Percentiles rank a stretch among this genome's conserved stretches.
Conservation (phyloP, 1,139 yeast species). For the Debaryomycetaceae sp. region DNA sequence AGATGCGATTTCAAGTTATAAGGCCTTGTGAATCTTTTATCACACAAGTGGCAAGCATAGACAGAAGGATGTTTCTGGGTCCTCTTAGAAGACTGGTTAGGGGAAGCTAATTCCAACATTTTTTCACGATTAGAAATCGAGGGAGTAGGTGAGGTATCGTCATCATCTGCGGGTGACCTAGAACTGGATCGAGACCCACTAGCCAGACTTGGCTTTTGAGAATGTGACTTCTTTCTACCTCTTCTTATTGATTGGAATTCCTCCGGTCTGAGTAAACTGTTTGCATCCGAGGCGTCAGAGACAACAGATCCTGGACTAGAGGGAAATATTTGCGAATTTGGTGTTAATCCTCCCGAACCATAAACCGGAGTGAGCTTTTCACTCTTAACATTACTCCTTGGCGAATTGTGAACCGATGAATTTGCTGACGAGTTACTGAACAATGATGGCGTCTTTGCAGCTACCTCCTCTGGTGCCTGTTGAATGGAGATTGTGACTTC, state of each 20-base stretch:
- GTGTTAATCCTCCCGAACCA: constrained; percentile 11
- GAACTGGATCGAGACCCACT: constrained; percentile 17
- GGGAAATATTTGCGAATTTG: constrained; percentile 17
- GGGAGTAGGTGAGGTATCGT: constrained; percentile 7
- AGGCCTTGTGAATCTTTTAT: constrained; percentile 84
- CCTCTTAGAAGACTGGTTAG: constrained; percentile 48
- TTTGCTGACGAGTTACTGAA: constrained; percentile 41
- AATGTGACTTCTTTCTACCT: constrained; percentile 33
- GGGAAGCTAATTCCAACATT: constrained; percentile 60
- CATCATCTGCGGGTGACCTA: constrained; percentile 8
- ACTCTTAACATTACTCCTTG: constrained; percentile 6
- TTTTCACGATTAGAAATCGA: constrained; percentile 47
- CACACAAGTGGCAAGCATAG: constrained; percentile 82
- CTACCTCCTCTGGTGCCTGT: constrained; percentile 33
- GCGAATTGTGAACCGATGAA: constrained; percentile 25
- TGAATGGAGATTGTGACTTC: constrained; percentile 29
- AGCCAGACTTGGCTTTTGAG: constrained; percentile 16
- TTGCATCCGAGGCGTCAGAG: constrained; percentile 9
- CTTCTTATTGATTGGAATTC: constrained; percentile 29
- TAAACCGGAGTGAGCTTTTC: constrained; percentile 1
- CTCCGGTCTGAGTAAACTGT: constrained; percentile 31
- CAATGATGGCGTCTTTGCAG: constrained; percentile 42
- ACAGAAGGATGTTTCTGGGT: constrained; percentile 76
- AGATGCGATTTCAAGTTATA: constrained; percentile 89
- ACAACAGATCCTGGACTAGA: constrained; percentile 15